phyloP scores from a whole-genome alignment of 805 yeast species.

The Metschnikowia peoriensis region DNA sequence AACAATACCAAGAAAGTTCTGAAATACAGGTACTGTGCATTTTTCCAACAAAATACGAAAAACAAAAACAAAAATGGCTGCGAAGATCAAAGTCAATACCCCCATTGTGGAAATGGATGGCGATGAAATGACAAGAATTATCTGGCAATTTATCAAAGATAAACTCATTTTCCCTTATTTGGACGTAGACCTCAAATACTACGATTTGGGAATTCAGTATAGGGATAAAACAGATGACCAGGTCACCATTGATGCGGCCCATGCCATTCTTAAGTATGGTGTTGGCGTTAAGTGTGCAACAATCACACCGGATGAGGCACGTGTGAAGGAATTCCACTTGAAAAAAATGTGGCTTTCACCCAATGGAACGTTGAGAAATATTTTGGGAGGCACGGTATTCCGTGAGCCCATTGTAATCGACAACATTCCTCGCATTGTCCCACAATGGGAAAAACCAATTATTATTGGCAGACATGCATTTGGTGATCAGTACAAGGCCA shows the following conservation, averaged over 20 bases:
- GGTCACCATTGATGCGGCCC: conserved; percentile 75
- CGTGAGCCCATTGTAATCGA: conserved; percentile 82
- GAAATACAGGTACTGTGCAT: too few species aligned
- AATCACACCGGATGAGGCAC: conserved; percentile 78
- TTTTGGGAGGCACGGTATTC: conserved; percentile 79
- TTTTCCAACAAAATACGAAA: too few species aligned
- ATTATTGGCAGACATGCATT: conserved; percentile 85
- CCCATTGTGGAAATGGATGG: conserved; percentile 83
- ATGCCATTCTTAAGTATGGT: conserved; percentile 70
- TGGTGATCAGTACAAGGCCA: conserved; percentile 83
- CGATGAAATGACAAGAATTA: conserved; percentile 84
- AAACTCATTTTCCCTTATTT: conserved; percentile 66
- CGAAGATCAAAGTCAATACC: conserved; percentile 64
- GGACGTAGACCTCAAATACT: conserved; percentile 72
- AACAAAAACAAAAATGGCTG: conserved; percentile 8
- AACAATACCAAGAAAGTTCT: too few species aligned
- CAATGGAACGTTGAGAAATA: conserved; percentile 80
- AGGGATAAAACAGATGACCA: conserved; percentile 72
- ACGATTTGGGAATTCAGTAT: conserved; percentile 65
- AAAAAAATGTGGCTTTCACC: conserved; percentile 86
- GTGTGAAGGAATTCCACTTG: conserved; percentile 71
- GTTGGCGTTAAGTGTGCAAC: conserved; percentile 86
- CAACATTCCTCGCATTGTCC: conserved; percentile 72
- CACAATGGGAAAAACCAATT: conserved; percentile 80
- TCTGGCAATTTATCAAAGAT: conserved; percentile 73